phyloP scores from a whole-genome alignment of 2,329 filamentous ascomycete species.

The Pestalotiopsis sp. region DNA sequence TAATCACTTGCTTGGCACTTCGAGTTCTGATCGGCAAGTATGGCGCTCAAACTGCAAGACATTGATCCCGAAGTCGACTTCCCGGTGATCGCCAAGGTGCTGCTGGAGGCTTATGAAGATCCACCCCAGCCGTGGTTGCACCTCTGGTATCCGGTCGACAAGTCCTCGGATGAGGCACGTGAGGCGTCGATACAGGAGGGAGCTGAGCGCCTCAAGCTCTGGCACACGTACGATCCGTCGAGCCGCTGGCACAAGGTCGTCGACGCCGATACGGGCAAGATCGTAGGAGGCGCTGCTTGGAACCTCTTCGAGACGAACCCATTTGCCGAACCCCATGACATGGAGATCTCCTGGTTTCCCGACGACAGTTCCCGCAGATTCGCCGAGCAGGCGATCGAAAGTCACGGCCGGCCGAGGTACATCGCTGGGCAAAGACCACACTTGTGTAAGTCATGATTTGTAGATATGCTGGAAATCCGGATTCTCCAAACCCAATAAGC shows the following conservation, averaged over 20 bases:
- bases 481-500: not conserved
- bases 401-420: constrained; percentile 16
- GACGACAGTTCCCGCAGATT: constrained; percentile 27
- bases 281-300: constrained; percentile 33
- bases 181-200: constrained; percentile 25
- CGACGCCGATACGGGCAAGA: constrained; percentile 29
- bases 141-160: constrained; percentile 28
- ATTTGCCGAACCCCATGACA: constrained; percentile 20
- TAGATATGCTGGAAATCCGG: not conserved
- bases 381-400: constrained; percentile 23
- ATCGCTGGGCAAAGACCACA: constrained; percentile 22
- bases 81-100: constrained; percentile 20
- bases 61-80: constrained; percentile 29
- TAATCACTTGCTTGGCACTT: not conserved
- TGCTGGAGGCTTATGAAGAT: constrained; percentile 29
- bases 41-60: constrained; percentile 18
- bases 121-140: constrained; percentile 31
- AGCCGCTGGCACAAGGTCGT: constrained; percentile 35
- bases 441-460: constrained; percentile 22
- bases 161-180: constrained; percentile 19
- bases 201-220: constrained; percentile 22
- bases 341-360: constrained; percentile 34
- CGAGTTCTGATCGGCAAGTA: not conserved
- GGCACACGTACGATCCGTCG: constrained; percentile 29
- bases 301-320: constrained; percentile 32